Conservation (phyloP, 2,329 filamentous ascomycete species). For the Thelonectria blattea region DNA sequence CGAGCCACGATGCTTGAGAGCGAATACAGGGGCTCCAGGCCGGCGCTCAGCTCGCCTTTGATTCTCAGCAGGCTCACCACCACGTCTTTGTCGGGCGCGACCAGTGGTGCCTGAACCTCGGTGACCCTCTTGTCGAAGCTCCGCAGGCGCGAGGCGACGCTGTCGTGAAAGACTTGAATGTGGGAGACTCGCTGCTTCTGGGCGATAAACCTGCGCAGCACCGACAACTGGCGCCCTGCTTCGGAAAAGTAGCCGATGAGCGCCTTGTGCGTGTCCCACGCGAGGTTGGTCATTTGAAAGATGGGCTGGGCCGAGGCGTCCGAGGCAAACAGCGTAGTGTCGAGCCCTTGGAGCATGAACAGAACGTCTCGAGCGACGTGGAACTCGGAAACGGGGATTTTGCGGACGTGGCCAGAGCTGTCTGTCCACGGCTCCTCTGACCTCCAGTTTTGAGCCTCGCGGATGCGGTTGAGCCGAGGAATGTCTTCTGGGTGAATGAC, state of each 20-base stretch:
- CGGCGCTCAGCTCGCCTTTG: constrained; percentile 60
- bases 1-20: constrained; percentile 68
- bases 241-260: constrained; percentile 55
- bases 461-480: constrained; percentile 40
- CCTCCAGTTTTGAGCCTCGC: constrained; percentile 46
- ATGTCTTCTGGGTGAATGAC: constrained; percentile 45
- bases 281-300: constrained; percentile 56
- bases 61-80: constrained; percentile 72
- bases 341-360: constrained; percentile 83
- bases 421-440: constrained; percentile 44
- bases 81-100: constrained; percentile 58
- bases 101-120: constrained; percentile 63
- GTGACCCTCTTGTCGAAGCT: constrained; percentile 66
- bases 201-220: constrained; percentile 53
- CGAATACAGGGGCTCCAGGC: constrained; percentile 61
- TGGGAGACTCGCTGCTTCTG: constrained; percentile 59
- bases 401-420: constrained; percentile 42
- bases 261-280: constrained; percentile 57
- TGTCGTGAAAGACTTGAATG: constrained; percentile 74
- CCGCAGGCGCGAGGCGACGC: constrained; percentile 61
- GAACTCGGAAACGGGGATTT: constrained; percentile 68
- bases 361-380: constrained; percentile 78
- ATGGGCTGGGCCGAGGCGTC: constrained; percentile 47
- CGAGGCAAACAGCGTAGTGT: constrained; percentile 71
- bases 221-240: constrained; percentile 51